These are phyloP conservation scores for Candida pseudofarinosa DNA, from an alignment of 805 yeast species.

Conservation along the genomic window DNA sequence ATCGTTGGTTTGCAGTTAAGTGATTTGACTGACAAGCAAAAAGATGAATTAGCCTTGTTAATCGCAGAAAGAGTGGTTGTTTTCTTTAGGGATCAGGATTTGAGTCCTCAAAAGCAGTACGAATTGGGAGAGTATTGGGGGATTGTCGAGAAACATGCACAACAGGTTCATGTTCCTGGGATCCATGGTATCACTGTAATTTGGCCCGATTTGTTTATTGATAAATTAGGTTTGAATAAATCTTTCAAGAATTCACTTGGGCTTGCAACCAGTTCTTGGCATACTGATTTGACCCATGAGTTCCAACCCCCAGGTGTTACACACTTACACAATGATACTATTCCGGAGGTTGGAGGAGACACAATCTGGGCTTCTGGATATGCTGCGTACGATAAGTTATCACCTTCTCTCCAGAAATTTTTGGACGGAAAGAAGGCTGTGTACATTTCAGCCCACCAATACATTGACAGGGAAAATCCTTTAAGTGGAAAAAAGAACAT, in stretches of 20 bases:
- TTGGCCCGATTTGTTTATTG: conserved; percentile 32
- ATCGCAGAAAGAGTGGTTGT: conserved; percentile 28
- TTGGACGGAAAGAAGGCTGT: conserved; percentile 51
- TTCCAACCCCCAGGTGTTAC: conserved; percentile 35
- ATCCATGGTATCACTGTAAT: conserved; percentile 36
- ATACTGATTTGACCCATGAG: conserved; percentile 35
- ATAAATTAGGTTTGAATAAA: conserved; percentile 22
- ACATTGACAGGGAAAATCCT: conserved; percentile 42
- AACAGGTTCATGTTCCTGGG: conserved; percentile 23
- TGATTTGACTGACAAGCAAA: conserved; percentile 23
- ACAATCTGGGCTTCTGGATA: conserved; percentile 54
- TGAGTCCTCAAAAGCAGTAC: conserved; percentile 28
- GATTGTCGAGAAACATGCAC: conserved; percentile 26
- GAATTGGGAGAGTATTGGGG: conserved; percentile 27
- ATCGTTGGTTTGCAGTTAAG: conserved; percentile 25
- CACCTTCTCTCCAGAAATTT: conserved; percentile 47
- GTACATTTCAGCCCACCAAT: conserved; percentile 39
- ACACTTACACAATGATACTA: conserved; percentile 34
- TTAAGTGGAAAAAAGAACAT: conserved; percentile 45
- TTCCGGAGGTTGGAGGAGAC: conserved; percentile 52
- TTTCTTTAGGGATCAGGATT: conserved; percentile 28
- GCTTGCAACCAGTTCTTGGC: conserved; percentile 28
- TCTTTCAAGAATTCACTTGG: conserved; percentile 21
- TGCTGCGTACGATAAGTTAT: conserved; percentile 53
- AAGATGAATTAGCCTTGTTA: conserved; percentile 26